Evolutionary conservation across 1,284 basidiomycete species (phyloP).

Genomic region (Austroboletus novae-zelandiae): DNA sequence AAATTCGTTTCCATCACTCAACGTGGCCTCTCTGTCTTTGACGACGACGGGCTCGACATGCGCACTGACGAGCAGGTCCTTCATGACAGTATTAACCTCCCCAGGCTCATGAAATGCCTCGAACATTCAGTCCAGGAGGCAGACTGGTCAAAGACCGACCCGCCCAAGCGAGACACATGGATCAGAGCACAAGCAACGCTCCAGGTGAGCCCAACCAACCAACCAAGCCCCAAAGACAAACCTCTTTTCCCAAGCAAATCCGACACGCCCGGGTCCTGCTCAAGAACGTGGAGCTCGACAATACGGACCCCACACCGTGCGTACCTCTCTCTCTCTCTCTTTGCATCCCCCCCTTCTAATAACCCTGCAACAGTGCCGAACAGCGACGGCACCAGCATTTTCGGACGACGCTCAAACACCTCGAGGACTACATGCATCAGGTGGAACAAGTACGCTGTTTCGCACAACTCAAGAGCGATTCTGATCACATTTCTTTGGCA

Average conservation of each 20-base stretch:
- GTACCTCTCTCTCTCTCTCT: constrained; percentile 18
- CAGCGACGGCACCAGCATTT: constrained; percentile 45
- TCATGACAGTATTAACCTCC: constrained; percentile 70
- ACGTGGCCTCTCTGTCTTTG: neutral
- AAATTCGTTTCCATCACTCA: constrained; percentile 24
- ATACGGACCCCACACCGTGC: constrained; percentile 44
- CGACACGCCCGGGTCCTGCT: constrained; percentile 59
- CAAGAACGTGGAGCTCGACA: constrained; percentile 52
- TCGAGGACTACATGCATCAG: constrained; percentile 50
- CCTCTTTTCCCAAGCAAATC: constrained; percentile 49
- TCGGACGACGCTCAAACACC: constrained; percentile 47
- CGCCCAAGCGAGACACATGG: constrained; percentile 43
- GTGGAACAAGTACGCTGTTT: constrained; percentile 44
- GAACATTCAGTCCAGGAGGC: constrained; percentile 52
- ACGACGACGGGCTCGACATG: constrained; percentile 16
- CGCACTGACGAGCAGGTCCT: constrained; percentile 38
- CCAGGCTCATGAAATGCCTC: constrained; percentile 57
- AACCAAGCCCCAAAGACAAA: neutral
- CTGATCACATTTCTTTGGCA: constrained; percentile 25
- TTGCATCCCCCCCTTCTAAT: neutral
- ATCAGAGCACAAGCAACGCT: constrained; percentile 54
- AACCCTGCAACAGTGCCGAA: constrained; percentile 32
- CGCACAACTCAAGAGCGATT: neutral
- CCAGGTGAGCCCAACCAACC: constrained; percentile 43
- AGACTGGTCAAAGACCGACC: constrained; percentile 44